Percentiles rank a stretch among this genome's conserved stretches.
These are phyloP conservation scores for Solanum chiquidenum DNA, from an alignment of 257 asterid species.

Conservation along the genomic window DNA sequence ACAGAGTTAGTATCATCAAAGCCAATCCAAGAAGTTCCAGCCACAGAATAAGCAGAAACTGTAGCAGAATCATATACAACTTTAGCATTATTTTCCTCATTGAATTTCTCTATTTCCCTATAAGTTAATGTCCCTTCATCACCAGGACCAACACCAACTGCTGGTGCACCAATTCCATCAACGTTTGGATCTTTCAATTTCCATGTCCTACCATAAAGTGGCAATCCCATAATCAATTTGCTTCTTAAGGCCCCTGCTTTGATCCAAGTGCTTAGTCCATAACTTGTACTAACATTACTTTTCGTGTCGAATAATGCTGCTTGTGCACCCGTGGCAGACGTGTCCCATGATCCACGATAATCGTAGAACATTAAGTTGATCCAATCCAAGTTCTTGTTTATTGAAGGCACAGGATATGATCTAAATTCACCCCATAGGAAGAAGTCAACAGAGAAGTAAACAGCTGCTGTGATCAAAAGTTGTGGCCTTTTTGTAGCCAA, in stretches of 20 bases:
- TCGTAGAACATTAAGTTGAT: conserved; percentile 71
- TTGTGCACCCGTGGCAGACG: conserved; percentile 52
- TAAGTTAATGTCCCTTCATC: conserved; percentile 23
- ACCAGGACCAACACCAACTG: conserved; percentile 58
- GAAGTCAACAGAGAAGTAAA: conserved; percentile 49
- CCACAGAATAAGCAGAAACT: conserved; percentile 55
- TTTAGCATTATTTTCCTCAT: conserved; percentile 33
- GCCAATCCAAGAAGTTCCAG: conserved; percentile 62
- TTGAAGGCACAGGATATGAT: conserved; percentile 45
- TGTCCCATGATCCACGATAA: conserved; percentile 61
- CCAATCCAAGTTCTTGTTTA: conserved; percentile 57
- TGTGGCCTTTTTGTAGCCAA: conserved; percentile 13
- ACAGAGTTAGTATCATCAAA: conserved; percentile 48
- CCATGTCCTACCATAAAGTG: conserved; percentile 79
- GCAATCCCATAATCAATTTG: conserved; percentile 69
- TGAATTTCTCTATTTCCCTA: conserved; percentile 46
- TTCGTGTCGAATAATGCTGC: conserved; percentile 58
- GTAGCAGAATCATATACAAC: conserved; percentile 41
- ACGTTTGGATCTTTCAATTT: conserved; percentile 31
- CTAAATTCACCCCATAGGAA: conserved; percentile 24
- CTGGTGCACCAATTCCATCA: conserved; percentile 57
- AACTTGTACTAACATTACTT: conserved; percentile 52
- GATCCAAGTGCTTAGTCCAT: conserved; percentile 62
- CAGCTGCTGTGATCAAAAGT: conserved; percentile 76
- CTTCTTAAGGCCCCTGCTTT: conserved; percentile 38